Evolutionary conservation across 2,329 filamentous ascomycete species (phyloP).

Genomic region (Mycosphaerella arachidis): DNA sequence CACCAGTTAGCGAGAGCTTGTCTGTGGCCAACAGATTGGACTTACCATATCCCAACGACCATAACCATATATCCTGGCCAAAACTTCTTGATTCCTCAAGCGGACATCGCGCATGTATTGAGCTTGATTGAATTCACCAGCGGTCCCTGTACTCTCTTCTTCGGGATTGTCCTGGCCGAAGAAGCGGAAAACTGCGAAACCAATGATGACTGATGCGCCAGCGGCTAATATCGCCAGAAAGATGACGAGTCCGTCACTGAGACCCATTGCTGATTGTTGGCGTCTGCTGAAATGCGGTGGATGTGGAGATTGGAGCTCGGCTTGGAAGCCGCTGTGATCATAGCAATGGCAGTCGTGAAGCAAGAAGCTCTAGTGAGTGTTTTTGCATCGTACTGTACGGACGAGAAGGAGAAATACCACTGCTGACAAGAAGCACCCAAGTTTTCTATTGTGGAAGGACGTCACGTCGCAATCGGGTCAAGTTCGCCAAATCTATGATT

Average conservation of each 20-base stretch:
- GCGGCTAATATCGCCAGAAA: conserved; percentile 20
- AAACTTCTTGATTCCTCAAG: conserved; percentile 19
- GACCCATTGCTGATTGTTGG: background rate
- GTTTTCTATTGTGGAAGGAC: background rate
- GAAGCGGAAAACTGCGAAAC: conserved; percentile 20
- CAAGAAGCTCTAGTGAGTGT: background rate
- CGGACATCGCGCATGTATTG: conserved; percentile 29
- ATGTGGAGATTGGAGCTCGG: background rate
- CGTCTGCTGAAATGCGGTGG: background rate
- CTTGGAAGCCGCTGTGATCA: background rate
- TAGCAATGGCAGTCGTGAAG: background rate
- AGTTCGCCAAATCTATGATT: background rate
- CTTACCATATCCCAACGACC: conserved; percentile 12
- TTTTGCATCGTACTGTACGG: background rate
- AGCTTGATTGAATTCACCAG: conserved; percentile 19
- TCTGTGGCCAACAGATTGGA: background rate
- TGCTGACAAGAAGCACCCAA: background rate
- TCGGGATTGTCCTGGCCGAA: conserved; percentile 13
- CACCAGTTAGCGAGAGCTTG: background rate
- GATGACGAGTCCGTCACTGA: conserved; percentile 14
- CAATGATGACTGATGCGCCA: conserved; percentile 19
- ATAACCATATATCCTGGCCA: conserved; percentile 14
- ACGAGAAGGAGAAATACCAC: background rate
- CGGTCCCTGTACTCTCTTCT: background rate
- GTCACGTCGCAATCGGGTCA: background rate